Evolutionary conservation across 2,329 filamentous ascomycete genomes (phyloP), one percentile per base, ranked within the genome.

Genomic region (Fusarium cicatricum): DNA sequence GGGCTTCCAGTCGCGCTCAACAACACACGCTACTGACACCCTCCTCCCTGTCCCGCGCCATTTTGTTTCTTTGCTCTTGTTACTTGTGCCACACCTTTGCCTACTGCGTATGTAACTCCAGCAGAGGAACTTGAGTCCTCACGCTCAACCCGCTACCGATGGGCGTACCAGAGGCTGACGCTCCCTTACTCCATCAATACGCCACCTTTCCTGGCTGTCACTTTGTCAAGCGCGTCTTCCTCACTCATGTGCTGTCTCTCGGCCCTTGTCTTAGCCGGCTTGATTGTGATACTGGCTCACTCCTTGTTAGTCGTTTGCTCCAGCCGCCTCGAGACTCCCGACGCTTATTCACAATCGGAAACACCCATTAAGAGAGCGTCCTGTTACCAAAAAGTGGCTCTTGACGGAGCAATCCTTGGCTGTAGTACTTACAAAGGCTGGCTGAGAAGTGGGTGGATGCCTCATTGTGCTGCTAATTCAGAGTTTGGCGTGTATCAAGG

Each of bases 11-110:
- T 61, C 58, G 57, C 47, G 52, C 54, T 60, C 58, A 52, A 32
- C 54, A 52, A 39, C n/a, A 39, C n/a, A 34, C 42, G 38, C 60
- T 68, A 67, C 66, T 55, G 54, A 47, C 62, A 68, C 66, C 66
- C 64, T 67, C 64, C 62, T 66, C 65, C 62, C 58, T 63, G 54
- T 46, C 23, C 44, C 49, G 38, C 42, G 40, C 44, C 47, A 43
- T 58, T 50, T 59, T 55, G 54, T 43, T 54, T 60, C 57, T 52
- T 56, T 57, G 29, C 34, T 52, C 43, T 44, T 45, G 40, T 49
- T 57, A 44, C 50, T 66, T 68, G 64, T 67, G 58, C 64, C 62
- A 68, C 65, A 61, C 67, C 66, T 50, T 40, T 62, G 33, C 49
- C 56, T 48, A 38, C 45, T 49, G 41, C 52, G 58, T 48, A 41